Evolutionary conservation across 2,329 filamentous ascomycete genomes (phyloP), one percentile per base, ranked within the genome.

Genomic region (Anthostomella pinea): DNA sequence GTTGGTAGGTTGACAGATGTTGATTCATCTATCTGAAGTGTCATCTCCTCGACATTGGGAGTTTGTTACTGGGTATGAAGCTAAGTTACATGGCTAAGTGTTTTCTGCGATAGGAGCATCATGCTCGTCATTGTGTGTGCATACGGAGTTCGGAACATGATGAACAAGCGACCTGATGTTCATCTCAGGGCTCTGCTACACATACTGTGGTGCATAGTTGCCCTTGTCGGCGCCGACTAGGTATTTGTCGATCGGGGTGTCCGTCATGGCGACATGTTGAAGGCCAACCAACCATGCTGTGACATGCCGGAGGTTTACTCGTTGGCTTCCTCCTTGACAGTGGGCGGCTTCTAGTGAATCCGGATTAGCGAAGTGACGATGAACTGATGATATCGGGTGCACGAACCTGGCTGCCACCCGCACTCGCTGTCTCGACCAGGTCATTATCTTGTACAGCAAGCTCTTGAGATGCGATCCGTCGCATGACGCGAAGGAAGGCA

Each of bases 401-500:
- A n/a, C n/a, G n/a, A n/a, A n/a, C n/a, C n/a, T n/a, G n/a, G n/a
- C n/a, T n/a, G n/a, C n/a, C n/a, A n/a, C 15, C 28, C 14, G 16
- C 8, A 9, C n/a, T n/a, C 7, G 34, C 15, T 7, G 38, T 28
- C 17, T 58, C 72, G 29, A 84, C 77, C 52, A 85, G 70, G 51
- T 79, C 76, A 56, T 87, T 82, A 25, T 82, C 85, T 47, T 86
- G 73, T 23, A 93, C 79, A 31, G 75, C 75, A 10, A 89, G 79
- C 64, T 93, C 81, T 37, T 75, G 71, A 54, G 87, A 80, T 33
- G 83, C 75, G 36, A 93, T 76, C 41, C 78, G 75, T 18, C 84
- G 77, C 87, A 94, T 93, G 29, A 94, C 67, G 4, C 75, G 71
- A 1, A 91, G 64, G 54, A 94, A 94, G 40, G 77, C 77, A 48